Conservation (phyloP, 352 stramenopile species). For the Peronosclerospora sorghi region DNA sequence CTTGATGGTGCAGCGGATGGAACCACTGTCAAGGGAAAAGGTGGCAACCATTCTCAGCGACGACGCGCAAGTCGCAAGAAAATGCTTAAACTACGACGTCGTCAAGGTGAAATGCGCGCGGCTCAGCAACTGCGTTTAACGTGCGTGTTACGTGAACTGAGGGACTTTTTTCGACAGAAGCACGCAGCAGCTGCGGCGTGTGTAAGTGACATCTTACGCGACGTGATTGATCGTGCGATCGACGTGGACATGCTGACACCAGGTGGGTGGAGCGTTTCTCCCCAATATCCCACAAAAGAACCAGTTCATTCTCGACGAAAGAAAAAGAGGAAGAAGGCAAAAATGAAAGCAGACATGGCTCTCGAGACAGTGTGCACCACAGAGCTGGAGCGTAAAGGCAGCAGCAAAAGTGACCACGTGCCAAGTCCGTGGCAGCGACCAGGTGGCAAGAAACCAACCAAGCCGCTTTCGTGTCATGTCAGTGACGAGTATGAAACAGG, state of each 20-base stretch:
- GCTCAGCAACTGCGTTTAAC: constrained; percentile 32
- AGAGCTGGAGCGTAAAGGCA: not conserved
- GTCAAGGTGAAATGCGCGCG: constrained; percentile 22
- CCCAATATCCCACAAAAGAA: not conserved
- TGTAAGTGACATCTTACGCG: constrained; percentile 24
- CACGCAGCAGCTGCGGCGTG: constrained; percentile 12
- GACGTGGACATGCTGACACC: constrained; percentile 5
- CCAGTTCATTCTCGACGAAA: constrained; percentile 12
- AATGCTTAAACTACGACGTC: constrained; percentile 47
- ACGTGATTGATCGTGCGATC: constrained; percentile 33
- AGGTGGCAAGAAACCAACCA: constrained; percentile 3
- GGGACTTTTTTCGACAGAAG: constrained; percentile 14
- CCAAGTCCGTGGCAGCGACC: constrained; percentile 2
- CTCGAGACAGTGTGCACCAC: too few species aligned
- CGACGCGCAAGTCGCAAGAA: constrained; percentile 58
- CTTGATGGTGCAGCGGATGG: too few species aligned
- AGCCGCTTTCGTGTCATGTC: not conserved
- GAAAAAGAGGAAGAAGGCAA: constrained; percentile 20
- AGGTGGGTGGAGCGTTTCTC: constrained; percentile 10
- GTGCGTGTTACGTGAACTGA: constrained; percentile 33
- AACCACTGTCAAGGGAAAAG: too few species aligned
- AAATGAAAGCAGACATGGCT: constrained; percentile 10
- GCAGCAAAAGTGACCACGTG: not conserved
- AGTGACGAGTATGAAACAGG: constrained; percentile 9
- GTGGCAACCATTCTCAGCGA: constrained; percentile 35